A percentile compares a stretch with the other conserved stretches of the same genome.
These are phyloP conservation scores for Penicillium paxilli DNA, from an alignment of 495 filamentous ascomycete species.

Conservation along the genomic window DNA sequence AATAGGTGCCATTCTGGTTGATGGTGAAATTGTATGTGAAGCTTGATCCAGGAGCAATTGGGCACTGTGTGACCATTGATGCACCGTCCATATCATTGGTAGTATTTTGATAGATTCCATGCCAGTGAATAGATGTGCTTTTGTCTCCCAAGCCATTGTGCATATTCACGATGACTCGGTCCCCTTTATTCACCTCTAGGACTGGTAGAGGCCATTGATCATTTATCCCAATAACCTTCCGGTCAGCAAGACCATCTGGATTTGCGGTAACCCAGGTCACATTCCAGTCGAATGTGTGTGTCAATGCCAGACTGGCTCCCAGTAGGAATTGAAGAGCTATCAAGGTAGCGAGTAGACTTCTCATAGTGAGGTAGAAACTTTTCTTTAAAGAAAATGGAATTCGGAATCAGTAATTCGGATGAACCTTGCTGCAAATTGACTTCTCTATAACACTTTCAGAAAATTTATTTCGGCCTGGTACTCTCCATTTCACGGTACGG, in stretches of 20 bases:
- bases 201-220: constrained; percentile 72
- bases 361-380: no score
- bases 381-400: no score
- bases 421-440: no score
- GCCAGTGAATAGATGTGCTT: constrained; percentile 71
- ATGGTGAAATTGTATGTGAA: constrained; percentile 79
- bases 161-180: constrained; percentile 67
- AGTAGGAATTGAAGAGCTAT: no score
- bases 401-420: no score
- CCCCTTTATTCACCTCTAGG: constrained; percentile 68
- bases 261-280: constrained; percentile 77
- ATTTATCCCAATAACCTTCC: constrained; percentile 77
- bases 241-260: constrained; percentile 66
- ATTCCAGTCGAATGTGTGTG: constrained; percentile 73
- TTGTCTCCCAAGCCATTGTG: constrained; percentile 71
- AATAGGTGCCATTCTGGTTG: constrained; percentile 74
- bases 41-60: constrained; percentile 59
- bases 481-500: no score
- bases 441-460: no score
- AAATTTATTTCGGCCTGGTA: no score
- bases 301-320: constrained; percentile 43
- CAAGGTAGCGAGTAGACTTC: no score
- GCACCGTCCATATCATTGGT: constrained; percentile 75
- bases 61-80: constrained; percentile 66
- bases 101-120: constrained; percentile 71